Evolutionary conservation across 176 grass and related monocot species (phyloP), one percentile per base, ranked within the genome.

Genomic region (Oryza australiensis): DNA sequence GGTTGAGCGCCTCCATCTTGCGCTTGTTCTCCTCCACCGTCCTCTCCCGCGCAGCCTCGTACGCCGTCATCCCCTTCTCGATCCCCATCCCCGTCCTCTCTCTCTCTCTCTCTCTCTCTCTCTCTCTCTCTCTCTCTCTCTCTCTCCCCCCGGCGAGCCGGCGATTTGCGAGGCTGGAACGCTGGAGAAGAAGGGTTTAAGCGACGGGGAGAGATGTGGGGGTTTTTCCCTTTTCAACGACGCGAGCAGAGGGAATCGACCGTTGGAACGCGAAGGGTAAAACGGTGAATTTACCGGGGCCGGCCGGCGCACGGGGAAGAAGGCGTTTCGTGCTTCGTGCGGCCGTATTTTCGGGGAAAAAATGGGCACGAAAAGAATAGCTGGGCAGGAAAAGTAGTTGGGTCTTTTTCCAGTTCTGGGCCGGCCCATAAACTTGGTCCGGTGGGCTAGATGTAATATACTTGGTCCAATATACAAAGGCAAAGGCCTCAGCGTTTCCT

Each of bases 1-100:
- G 93, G 72, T 98, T 98, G 73, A 98, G 92, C 84, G 88, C 90
- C 83, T 95, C 96, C 70, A 98, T 88, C 87, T 95, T 98, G 86
- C 84, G 90, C 89, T 91, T 98, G 93, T 98, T 98, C 86, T 95
- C 96, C 89, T 88, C 84, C 64, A 98, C 85, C 59, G 80, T 93
- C 83, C 82, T 93, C 89, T 79, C 84, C 67, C 96, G 75, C 70
- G 68, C 88, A 77, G 92, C 92, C 86, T 98, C 96, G 79, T 98
- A 98, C 62, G 90, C 41, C 68, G 79, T 82, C 75, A 86, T 76
- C 83, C 64, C 75, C 37, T 83, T 83, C 79, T 83, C 88, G 14
- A 66, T 57, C 70, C 82, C 79, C 93, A 88, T 88, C 60, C 8
- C 70, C 5, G 3, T 2, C 23, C 62, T 8, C 33, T n/a, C 15